Evolutionary conservation across 2,329 filamentous ascomycete species (phyloP).

Genomic region (Cryphonectria naterciae): DNA sequence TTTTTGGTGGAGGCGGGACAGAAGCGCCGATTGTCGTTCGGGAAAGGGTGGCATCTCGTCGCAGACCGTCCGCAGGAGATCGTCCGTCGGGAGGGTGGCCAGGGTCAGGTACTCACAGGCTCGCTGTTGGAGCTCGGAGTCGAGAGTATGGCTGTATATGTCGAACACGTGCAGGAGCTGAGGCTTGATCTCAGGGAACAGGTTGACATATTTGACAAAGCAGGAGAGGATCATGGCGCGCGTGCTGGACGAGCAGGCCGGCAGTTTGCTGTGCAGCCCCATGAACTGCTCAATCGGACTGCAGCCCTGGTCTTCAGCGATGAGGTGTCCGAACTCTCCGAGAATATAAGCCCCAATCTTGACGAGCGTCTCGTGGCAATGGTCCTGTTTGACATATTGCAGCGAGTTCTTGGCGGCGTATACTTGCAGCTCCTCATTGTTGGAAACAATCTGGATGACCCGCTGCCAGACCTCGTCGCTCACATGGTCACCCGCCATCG

Average conservation of each 20-base stretch:
- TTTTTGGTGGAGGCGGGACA: constrained; percentile 93
- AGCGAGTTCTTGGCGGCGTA: constrained; percentile 94
- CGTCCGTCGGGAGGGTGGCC: constrained; percentile 84
- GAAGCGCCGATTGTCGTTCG: constrained; percentile 85
- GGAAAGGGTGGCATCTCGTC: constrained; percentile 99
- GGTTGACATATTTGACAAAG: constrained; percentile 96
- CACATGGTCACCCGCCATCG: constrained; percentile 96
- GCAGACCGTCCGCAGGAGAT: constrained; percentile 88
- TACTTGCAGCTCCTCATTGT: constrained; percentile 96
- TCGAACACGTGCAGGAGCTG: constrained; percentile 90
- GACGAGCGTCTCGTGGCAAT: constrained; percentile 94
- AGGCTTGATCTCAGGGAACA: constrained; percentile 98
- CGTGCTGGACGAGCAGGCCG: constrained; percentile 85
- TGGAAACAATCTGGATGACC: constrained; percentile 98
- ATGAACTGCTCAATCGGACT: constrained; percentile 97
- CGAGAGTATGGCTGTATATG: constrained; percentile 89
- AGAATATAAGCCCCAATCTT: constrained; percentile 97
- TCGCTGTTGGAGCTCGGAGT: constrained; percentile 93
- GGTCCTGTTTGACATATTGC: constrained; percentile 87
- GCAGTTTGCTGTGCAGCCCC: constrained; percentile 87
- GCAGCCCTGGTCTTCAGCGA: constrained; percentile 88
- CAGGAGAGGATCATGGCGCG: constrained; percentile 92
- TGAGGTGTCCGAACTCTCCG: constrained; percentile 94
- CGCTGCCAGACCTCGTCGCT: constrained; percentile 99
- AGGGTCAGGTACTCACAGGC: constrained; percentile 93